phyloP scores from a whole-genome alignment of 495 filamentous ascomycete genomes.

The Podospora conica region DNA sequence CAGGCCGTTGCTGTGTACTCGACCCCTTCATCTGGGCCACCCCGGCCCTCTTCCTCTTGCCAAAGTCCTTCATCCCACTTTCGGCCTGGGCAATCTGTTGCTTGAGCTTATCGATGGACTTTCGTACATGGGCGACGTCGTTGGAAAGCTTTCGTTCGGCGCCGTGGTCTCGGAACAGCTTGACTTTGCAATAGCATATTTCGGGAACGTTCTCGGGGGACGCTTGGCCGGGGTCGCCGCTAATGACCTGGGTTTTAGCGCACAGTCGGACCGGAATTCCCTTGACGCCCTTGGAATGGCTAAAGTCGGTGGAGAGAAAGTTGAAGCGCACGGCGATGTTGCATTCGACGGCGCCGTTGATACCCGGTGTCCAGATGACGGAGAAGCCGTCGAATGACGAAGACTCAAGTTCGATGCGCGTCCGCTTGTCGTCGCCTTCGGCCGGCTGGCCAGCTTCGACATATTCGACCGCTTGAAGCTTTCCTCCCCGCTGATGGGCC shows the following conservation, averaged over 20 bases:
- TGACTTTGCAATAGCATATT: conserved; percentile 90
- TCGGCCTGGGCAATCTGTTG: conserved; percentile 86
- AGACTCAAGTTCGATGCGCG: conserved; percentile 70
- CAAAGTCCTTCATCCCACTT: conserved; percentile 78
- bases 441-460: conserved; percentile 69
- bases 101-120: conserved; percentile 89
- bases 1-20: conserved; percentile 48
- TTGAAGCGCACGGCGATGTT: conserved; percentile 89
- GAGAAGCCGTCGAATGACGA: conserved; percentile 89
- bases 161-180: conserved; percentile 93
- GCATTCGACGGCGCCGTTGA: conserved; percentile 60
- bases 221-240: conserved; percentile 41
- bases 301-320: conserved; percentile 96
- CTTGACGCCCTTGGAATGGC: conserved; percentile 96
- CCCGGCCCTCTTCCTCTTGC: conserved; percentile 75
- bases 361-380: conserved; percentile 73
- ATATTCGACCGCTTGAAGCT: conserved; percentile 87
- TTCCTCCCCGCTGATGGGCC: conserved; percentile 80
- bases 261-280: conserved; percentile 90
- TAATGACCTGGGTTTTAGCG: conserved; percentile 70
- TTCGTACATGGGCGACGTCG: conserved; percentile 86
- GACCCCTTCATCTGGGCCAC: conserved; percentile 46
- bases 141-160: conserved; percentile 93
- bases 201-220: conserved; percentile 47
- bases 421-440: conserved; percentile 62